Conservation (phyloP, 208 protist genomes). For the Crithidia acanthocephali region DNA sequence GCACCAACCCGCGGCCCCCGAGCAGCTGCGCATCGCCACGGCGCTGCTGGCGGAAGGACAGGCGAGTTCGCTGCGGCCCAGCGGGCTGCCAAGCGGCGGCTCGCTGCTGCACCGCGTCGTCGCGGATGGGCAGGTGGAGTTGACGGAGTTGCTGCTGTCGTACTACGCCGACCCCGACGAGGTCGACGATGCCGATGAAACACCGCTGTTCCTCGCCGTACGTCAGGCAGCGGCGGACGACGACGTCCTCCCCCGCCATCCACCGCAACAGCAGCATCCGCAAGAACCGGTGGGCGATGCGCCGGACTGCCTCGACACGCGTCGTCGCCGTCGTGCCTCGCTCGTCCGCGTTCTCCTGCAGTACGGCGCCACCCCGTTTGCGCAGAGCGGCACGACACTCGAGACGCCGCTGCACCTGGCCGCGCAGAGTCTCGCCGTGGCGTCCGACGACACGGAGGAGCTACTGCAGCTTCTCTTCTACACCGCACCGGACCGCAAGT, state of each 20-base stretch:
- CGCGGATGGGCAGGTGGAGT: slow-evolving; percentile 35
- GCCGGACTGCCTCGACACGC: too few relatives aligned
- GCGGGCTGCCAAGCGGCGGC: slow-evolving; percentile 54
- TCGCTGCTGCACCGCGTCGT: slow-evolving; percentile 68
- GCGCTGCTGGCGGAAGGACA: slow-evolving; percentile 57
- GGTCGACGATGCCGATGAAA: slow-evolving; percentile 61
- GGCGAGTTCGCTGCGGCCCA: slow-evolving; percentile 48
- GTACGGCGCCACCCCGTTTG: slow-evolving; percentile 44
- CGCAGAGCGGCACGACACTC: slow-evolving; percentile 59
- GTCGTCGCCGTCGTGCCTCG: slow-evolving; percentile 19
- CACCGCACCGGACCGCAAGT: slow-evolving; percentile 7
- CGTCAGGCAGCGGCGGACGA: neutral
- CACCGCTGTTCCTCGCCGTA: slow-evolving; percentile 65
- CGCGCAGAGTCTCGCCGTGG: slow-evolving; percentile 30
- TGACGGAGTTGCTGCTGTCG: slow-evolving; percentile 57
- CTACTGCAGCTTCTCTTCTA: slow-evolving; percentile 47
- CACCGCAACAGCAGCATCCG: too few relatives aligned
- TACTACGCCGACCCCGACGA: slow-evolving; percentile 76
- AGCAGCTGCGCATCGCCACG: slow-evolving; percentile 36
- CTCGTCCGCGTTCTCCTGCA: slow-evolving; percentile 58
- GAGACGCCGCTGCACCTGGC: slow-evolving; percentile 73
- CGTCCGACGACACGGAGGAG: slow-evolving; percentile 21
- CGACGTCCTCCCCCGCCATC: neutral
- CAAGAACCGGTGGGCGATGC: too few relatives aligned
- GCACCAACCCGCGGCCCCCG: neutral